A percentile compares a stretch with the other conserved stretches of the same genome.
These are phyloP conservation scores for Termitomyces eurrhizus DNA, from an alignment of 768 basidiomycete genomes.

Conservation along the genomic window DNA sequence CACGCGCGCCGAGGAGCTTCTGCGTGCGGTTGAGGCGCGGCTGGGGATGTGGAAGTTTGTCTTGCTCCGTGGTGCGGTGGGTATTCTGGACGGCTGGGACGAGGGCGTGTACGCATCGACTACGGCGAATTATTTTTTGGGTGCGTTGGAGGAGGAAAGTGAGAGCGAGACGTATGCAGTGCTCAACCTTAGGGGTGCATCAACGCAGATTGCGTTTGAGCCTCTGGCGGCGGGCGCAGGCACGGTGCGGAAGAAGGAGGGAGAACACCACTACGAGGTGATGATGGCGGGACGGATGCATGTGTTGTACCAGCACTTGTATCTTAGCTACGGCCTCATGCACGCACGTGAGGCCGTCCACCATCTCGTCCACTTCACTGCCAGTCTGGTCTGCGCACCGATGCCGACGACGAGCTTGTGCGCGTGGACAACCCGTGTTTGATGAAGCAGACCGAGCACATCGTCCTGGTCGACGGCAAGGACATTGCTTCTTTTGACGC, in stretches of 20 bases:
- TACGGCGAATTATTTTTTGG: slow-evolving; percentile 90
- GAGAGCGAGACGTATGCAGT: slow-evolving; percentile 61
- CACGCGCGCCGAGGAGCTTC: slow-evolving; percentile 61
- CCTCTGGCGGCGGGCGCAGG: slow-evolving; percentile 48
- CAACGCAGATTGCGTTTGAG: slow-evolving; percentile 97
- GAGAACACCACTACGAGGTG: slow-evolving; percentile 90
- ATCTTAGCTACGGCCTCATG: slow-evolving; percentile 96
- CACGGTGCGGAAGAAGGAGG: slow-evolving; percentile 52
- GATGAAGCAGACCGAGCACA: slow-evolving; percentile 55
- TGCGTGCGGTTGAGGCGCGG: slow-evolving; percentile 65
- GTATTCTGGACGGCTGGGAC: slow-evolving; percentile 92
- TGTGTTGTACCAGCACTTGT: slow-evolving; percentile 94
- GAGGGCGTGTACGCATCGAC: slow-evolving; percentile 99
- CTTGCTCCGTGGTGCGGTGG: slow-evolving; percentile 56
- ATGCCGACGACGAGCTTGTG: slow-evolving; percentile 5
- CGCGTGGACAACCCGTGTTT: slow-evolving; percentile 74
- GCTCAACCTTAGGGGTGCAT: slow-evolving; percentile 93
- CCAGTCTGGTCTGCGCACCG: slow-evolving; percentile 37
- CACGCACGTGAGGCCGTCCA: slow-evolving; percentile 63
- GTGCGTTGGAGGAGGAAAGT: slow-evolving; percentile 43
- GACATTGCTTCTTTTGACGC: slow-evolving; percentile 82
- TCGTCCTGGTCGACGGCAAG: slow-evolving; percentile 57
- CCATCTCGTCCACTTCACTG: slow-evolving; percentile 86
- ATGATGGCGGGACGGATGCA: slow-evolving; percentile 66
- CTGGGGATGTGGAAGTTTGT: slow-evolving; percentile 68